phyloP scores from a whole-genome alignment of 306 rosid species.

The Cucurbita argyrosperma region DNA sequence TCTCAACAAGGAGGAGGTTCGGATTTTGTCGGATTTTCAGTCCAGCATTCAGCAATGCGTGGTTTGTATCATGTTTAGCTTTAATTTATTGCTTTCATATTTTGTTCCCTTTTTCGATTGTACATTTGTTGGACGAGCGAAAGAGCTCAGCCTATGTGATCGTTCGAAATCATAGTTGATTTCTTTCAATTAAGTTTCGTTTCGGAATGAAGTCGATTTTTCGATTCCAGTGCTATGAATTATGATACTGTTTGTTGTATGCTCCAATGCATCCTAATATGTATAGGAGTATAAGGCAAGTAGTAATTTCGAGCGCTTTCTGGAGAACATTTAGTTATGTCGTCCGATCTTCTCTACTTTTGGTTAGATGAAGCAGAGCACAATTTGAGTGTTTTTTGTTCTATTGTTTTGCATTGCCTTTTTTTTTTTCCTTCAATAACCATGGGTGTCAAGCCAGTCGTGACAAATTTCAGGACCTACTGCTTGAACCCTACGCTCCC shows the following conservation, averaged over 20 bases:
- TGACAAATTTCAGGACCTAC: neutral
- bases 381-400: neutral
- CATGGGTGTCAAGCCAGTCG: neutral
- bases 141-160: neutral
- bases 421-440: neutral
- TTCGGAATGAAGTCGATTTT: neutral
- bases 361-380: neutral
- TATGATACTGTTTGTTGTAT: neutral
- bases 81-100: neutral
- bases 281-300: neutral
- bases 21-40: constrained; percentile 42
- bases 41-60: constrained; percentile 78
- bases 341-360: neutral
- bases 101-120: neutral
- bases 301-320: neutral
- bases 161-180: neutral
- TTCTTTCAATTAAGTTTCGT: neutral
- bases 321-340: neutral
- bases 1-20: constrained; percentile 30
- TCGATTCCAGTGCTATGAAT: neutral
- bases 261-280: neutral
- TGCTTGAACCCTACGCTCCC: neutral
- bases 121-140: neutral
- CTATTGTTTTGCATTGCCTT: neutral
- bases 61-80: constrained; percentile 17